Evolutionary conservation across 768 basidiomycete species (phyloP), one percentile per base, ranked within the genome.

Genomic region (Saitozyma podzolica): DNA sequence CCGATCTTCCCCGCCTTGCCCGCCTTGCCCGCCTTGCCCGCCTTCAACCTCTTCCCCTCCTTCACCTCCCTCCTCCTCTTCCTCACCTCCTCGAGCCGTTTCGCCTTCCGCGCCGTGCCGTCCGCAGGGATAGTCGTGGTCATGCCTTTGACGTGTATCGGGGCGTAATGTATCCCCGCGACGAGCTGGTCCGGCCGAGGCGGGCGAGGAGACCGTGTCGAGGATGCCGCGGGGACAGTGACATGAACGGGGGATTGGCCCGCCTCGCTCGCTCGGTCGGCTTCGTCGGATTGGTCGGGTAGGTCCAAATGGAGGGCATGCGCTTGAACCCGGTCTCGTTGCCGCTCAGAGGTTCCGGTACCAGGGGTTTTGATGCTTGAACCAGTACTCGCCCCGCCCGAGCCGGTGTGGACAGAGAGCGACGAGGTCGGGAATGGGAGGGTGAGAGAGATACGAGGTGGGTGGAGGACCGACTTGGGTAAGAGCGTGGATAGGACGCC

Each of bases 111-210:
- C 48, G 72, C 64, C 29, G 56, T 54, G 39, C 64, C 65, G 51
- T 76, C 68, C 16, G 64, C 66, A 0, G 75, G 75, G 9, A 62
- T 56, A 8, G 70, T 68, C 13, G 72, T 74, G 10, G 59, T 66
- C 37, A 76, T 70, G 5, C 72, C 75, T 55, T 76, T 76, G 65
- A 76, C 66, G 42, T 69, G 63, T 10, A 76, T 29, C 19, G 70
- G 66, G 37, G 72, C 70, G 53, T 76, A 76, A 40, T 73, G 71
- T 1, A 73, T 58, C 16, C 63, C 56, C 10, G 74, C 63, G 8
- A 62, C 20, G 8, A 57, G 49, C 17, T 61, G 40, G 8, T 59
- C 2, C 45, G 13, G 13, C 2, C 3, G 45, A 6, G 8, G 45
- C 45, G 13, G 13, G 45, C 3, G 45, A 6, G 8, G 41, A 13